Conservation (phyloP, 345 rosid genomes). For the Brassica napus region Da-Ae NC_063452.1:25445501-25446000, state of each 20-base stretch:
- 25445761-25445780: slow-evolving; percentile 53
- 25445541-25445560: too few species aligned
- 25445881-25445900: slow-evolving; percentile 48
- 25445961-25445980: slow-evolving; percentile 22
- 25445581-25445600: neutral
- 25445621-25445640: slow-evolving; percentile 48
- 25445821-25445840: slow-evolving; percentile 27
- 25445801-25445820: slow-evolving; percentile 44
- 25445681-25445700: slow-evolving; percentile 10
- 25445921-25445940: slow-evolving; percentile 39
- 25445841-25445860: slow-evolving; percentile 47
- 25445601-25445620: slow-evolving; percentile 8
- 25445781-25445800: slow-evolving; percentile 47
- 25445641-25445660: slow-evolving; percentile 58
- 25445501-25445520: too few species aligned
- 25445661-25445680: slow-evolving; percentile 51
- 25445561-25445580: too few species aligned
- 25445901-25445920: slow-evolving; percentile 47
- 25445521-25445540: too few species aligned
- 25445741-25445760: slow-evolving; percentile 65
- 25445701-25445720: slow-evolving; percentile 37
- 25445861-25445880: slow-evolving; percentile 40
- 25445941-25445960: slow-evolving; percentile 6
- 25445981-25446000: neutral
- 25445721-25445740: slow-evolving; percentile 53